These are phyloP conservation scores for Abortiporus biennis DNA, from an alignment of 1,284 basidiomycete species.

Conservation along the genomic window DNA sequence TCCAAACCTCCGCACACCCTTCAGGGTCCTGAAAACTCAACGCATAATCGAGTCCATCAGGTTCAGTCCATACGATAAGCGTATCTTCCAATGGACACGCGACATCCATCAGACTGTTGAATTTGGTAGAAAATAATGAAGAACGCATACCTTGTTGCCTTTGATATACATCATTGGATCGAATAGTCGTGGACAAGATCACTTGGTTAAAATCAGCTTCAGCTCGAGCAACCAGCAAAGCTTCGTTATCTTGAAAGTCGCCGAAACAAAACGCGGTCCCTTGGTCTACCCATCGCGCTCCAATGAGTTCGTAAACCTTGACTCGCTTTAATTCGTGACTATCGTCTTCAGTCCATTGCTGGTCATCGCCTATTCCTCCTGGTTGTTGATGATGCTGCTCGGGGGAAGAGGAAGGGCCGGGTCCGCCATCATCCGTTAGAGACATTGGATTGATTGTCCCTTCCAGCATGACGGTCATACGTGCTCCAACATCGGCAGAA, in stretches of 20 bases:
- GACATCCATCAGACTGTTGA: too few species aligned
- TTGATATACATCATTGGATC: conserved; percentile 83
- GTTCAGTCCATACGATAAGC: conserved; percentile 98
- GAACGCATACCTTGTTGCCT: conserved; percentile 77
- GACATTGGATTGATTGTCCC: too few species aligned
- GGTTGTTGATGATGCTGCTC: too few species aligned
- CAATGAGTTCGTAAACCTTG: conserved; percentile 87
- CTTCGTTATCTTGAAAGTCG: conserved; percentile 78
- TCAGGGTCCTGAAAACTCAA: conserved; percentile 96
- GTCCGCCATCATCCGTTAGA: too few species aligned
- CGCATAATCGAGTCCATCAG: conserved; percentile 91
- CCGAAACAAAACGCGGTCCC: conserved; percentile 93
- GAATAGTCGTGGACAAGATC: conserved; percentile 70
- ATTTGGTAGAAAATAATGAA: conserved; percentile 7
- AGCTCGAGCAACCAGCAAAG: conserved; percentile 78
- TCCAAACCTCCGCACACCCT: conserved; percentile 96
- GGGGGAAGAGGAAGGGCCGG: too few species aligned
- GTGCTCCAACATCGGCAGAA: too few species aligned
- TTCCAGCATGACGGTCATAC: too few species aligned
- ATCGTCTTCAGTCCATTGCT: conserved; percentile 30
- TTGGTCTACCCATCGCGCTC: conserved; percentile 86
- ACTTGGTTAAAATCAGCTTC: conserved; percentile 68
- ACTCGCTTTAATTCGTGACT: conserved; percentile 34
- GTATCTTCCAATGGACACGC: too few species aligned
- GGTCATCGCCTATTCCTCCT: too few species aligned